These are phyloP conservation scores for Vicia sativa DNA, from an alignment of 306 rosid species.

Conservation along the genomic window DNA sequence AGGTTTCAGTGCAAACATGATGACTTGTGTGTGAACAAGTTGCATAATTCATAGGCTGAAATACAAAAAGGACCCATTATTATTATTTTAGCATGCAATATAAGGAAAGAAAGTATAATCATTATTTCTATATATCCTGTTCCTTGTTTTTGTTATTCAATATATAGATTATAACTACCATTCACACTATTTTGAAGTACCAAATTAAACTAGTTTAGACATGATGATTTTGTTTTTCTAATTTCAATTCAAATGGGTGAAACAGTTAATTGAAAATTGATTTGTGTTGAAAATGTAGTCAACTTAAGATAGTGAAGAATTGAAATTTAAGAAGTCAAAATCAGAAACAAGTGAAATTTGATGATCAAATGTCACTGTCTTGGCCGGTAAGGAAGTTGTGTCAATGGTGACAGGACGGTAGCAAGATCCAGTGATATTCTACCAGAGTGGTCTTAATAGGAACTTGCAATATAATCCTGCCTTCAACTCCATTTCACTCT, in stretches of 20 bases:
- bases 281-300: slow-evolving; percentile 32
- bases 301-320: slow-evolving; percentile 35
- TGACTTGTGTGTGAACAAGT: slow-evolving; percentile 53
- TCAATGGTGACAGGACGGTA: slow-evolving; percentile 49
- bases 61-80: slow-evolving; percentile 44
- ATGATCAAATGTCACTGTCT: slow-evolving; percentile 45
- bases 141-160: slow-evolving; percentile 43
- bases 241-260: slow-evolving; percentile 21
- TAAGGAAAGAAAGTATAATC: slow-evolving; percentile 53
- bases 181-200: slow-evolving; percentile 42
- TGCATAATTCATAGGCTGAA: slow-evolving; percentile 44
- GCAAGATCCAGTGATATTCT: slow-evolving; percentile 44
- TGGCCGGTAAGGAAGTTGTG: slow-evolving; percentile 51
- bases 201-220: slow-evolving; percentile 8
- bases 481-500: slow-evolving; percentile 36
- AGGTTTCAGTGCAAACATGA: slow-evolving; percentile 47
- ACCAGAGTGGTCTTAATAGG: slow-evolving; percentile 51
- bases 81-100: slow-evolving; percentile 57
- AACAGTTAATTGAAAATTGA: slow-evolving; percentile 9
- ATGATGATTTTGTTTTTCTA: slow-evolving; percentile 7
- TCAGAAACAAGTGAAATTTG: slow-evolving; percentile 39
- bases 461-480: slow-evolving; percentile 44
- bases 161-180: slow-evolving; percentile 15
- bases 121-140: slow-evolving; percentile 38
- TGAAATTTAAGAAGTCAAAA: slow-evolving; percentile 37